phyloP scores from a whole-genome alignment of 768 basidiomycete species.

The Amanita fuliginea region DNA sequence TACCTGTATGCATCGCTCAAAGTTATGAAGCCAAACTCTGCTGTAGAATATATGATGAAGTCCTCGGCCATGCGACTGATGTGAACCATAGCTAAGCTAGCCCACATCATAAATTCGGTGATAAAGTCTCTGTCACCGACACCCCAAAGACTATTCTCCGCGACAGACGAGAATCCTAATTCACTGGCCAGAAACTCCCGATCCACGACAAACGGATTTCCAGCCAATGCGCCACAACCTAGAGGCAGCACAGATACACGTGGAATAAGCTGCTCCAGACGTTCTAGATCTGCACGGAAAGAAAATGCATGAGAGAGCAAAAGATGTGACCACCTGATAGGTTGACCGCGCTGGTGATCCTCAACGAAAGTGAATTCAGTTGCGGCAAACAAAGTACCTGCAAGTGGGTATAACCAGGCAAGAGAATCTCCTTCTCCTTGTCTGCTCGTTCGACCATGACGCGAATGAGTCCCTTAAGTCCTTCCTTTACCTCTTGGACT shows the following conservation, averaged over 20 bases:
- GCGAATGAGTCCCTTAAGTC: slow-evolving; percentile 67
- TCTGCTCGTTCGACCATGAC: slow-evolving; percentile 92
- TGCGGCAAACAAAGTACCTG: slow-evolving; percentile 45
- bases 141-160: slow-evolving; percentile 95
- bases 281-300: slow-evolving; percentile 81
- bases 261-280: slow-evolving; percentile 73
- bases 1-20: slow-evolving; percentile 96
- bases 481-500: slow-evolving; percentile 50
- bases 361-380: neutral
- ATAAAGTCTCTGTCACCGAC: slow-evolving; percentile 97
- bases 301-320: slow-evolving; percentile 92
- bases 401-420: slow-evolving; percentile 97
- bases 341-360: slow-evolving; percentile 75
- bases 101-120: slow-evolving; percentile 96
- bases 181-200: slow-evolving; percentile 87
- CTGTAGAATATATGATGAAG: slow-evolving; percentile 90
- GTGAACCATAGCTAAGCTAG: slow-evolving; percentile 85
- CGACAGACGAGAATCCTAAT: slow-evolving; percentile 78
- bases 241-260: slow-evolving; percentile 91
- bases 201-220: slow-evolving; percentile 92
- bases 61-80: slow-evolving; percentile 94
- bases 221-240: slow-evolving; percentile 90
- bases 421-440: slow-evolving; percentile 79
- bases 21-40: slow-evolving; percentile 95
- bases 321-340: slow-evolving; percentile 97